Evolutionary conservation across 371 early-diverging fungal species (phyloP), one percentile per base, ranked within the genome.

Genomic region (Mucor racemosus): DNA sequence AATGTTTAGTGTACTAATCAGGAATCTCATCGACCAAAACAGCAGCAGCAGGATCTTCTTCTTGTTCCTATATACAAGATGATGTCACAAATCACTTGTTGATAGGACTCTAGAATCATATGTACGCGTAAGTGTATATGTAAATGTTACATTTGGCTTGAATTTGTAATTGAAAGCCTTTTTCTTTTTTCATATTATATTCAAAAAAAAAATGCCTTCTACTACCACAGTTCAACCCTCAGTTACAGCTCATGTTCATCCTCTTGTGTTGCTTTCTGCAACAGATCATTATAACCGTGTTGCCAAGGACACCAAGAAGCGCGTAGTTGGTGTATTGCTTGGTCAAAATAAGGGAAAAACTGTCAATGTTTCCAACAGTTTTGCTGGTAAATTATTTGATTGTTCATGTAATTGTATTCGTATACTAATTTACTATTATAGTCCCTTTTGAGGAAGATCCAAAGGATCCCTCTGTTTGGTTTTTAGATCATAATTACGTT

Each of bases 381-480:
- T 96, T 88, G 99, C 99, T 57, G 91, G 98, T 98, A 89, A 65
- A 2, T 3, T 48, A 19, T 5, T 7, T 5, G 1, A 8, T 17
- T 48, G 19, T 48, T 6, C 1, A 15, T 42, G 15, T 26, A 26
- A 26, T 26, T 26, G 15, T 13, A 15, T 42, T 6, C n/a, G 42
- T 38, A 38, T 38, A 38, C 42, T 42, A 6, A n/a, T 5, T 14
- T 60, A 31, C 55, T 54, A 38, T 31, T 26, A 39, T 76, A 94
- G 99, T 99, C 15, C 99, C 99, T 21, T 99, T 99, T 78, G 98
- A 98, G 80, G 99, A 99, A 82, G 98, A 99, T 75, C 97, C 99
- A 66, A 97, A 96, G 79, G 95, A 97, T 81, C 94, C 97, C 15
- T 89, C 91, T 7, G 97, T 97, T 8, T 99, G 99, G 98, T 99